phyloP scores from a whole-genome alignment of 352 stramenopile genomes.

The Phytophthora europaea region DNA sequence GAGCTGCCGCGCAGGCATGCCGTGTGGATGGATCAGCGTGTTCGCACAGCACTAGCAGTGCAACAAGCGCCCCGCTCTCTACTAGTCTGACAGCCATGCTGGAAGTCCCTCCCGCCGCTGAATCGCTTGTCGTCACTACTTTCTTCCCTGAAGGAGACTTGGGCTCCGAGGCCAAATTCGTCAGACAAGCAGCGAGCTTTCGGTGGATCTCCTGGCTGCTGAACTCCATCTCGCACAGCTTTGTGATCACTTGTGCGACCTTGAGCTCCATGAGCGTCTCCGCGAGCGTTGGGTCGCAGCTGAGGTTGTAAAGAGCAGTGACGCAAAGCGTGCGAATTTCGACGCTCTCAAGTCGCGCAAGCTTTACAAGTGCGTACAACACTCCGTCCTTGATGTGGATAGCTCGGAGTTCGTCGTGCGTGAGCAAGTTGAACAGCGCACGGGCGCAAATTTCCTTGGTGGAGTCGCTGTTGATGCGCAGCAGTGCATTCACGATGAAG shows the following conservation, averaged over 20 bases:
- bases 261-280: slow-evolving; percentile 88
- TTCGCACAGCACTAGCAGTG: slow-evolving; percentile 75
- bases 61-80: slow-evolving; percentile 70
- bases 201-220: slow-evolving; percentile 83
- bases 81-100: slow-evolving; percentile 54
- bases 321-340: slow-evolving; percentile 86
- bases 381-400: slow-evolving; percentile 89
- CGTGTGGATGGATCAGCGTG: slow-evolving; percentile 78
- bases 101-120: slow-evolving; percentile 2
- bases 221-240: slow-evolving; percentile 89
- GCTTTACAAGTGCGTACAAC: slow-evolving; percentile 90
- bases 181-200: slow-evolving; percentile 76
- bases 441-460: slow-evolving; percentile 91
- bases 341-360: slow-evolving; percentile 83
- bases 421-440: slow-evolving; percentile 89
- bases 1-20: slow-evolving; percentile 74
- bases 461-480: slow-evolving; percentile 91
- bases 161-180: slow-evolving; percentile 75
- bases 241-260: slow-evolving; percentile 86
- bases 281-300: slow-evolving; percentile 74
- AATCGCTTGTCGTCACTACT: background rate
- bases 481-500: slow-evolving; percentile 91
- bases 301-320: slow-evolving; percentile 87
- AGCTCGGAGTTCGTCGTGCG: slow-evolving; percentile 81
- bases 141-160: slow-evolving; percentile 47